Conservation (phyloP, 495 filamentous ascomycete species). For the Neurospora africana region DNA sequence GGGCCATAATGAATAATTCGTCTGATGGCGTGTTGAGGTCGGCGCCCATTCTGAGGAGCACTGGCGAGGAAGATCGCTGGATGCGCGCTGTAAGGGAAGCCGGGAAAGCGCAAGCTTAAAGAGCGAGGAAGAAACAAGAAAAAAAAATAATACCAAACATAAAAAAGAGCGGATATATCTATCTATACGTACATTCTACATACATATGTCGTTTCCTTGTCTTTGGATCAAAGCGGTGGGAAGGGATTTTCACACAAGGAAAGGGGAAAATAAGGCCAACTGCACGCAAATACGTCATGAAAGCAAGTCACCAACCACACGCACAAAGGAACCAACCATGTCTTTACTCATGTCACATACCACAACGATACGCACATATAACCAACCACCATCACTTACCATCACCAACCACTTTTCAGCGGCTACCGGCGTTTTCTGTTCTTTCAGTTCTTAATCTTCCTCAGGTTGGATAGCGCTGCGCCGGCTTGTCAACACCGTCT, state of each 20-base stretch:
- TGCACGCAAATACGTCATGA: conserved; percentile 6
- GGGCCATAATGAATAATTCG: conserved; percentile 13
- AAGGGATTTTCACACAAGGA: background rate
- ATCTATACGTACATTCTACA: background rate
- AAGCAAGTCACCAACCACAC: background rate
- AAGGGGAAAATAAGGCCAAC: background rate
- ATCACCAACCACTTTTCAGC: background rate
- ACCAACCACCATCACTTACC: background rate
- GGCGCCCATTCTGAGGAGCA: conserved; percentile 10
- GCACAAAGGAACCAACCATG: background rate
- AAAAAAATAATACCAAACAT: background rate
- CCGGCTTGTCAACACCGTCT: background rate
- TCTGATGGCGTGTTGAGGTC: background rate
- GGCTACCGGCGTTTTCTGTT: background rate
- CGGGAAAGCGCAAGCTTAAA: conserved; percentile 14
- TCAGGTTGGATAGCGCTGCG: background rate
- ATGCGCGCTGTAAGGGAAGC: conserved; percentile 26
- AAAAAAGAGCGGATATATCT: background rate
- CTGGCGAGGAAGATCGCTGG: conserved; percentile 27
- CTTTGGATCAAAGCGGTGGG: background rate
- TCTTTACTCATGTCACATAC: background rate
- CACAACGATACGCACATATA: background rate
- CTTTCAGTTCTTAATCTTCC: background rate
- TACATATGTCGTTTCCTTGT: background rate
- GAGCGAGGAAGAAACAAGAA: background rate